These are phyloP conservation scores for Ogataea salicorniae DNA, from an alignment of 805 yeast species.

Conservation along the genomic window DNA sequence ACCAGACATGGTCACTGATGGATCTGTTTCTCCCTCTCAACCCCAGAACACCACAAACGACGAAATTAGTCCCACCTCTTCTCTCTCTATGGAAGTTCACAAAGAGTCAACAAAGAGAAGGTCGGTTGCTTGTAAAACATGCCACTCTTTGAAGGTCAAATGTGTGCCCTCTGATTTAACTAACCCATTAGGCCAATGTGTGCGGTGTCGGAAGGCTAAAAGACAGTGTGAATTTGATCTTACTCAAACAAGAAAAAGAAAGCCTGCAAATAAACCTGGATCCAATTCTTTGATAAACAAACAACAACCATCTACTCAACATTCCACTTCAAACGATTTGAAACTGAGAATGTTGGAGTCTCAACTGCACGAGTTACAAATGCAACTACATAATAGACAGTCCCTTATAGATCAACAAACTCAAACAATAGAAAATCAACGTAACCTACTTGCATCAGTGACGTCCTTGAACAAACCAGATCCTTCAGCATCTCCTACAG, in stretches of 20 bases:
- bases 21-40: too few relatives aligned
- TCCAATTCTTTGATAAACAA: background rate
- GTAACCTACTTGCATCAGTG: background rate
- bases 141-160: constrained; percentile 79
- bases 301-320: background rate
- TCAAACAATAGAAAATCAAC: background rate
- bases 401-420: background rate
- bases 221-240: constrained; percentile 64
- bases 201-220: constrained; percentile 62
- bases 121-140: constrained; percentile 61
- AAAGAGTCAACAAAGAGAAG: constrained; percentile 28
- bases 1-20: too few relatives aligned
- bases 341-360: constrained; percentile 22
- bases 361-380: constrained; percentile 18
- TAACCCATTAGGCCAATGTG: constrained; percentile 62
- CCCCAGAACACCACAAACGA: too few relatives aligned
- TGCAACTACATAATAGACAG: constrained; percentile 2
- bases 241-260: constrained; percentile 49
- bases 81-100: background rate
- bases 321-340: constrained; percentile 3
- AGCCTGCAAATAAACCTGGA: constrained; percentile 17
- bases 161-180: constrained; percentile 67
- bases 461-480: too few relatives aligned
- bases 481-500: too few relatives aligned
- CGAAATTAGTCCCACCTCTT: too few relatives aligned